Conservation (phyloP, 345 rosid species). For the Aquilaria yunnanensis region DNA sequence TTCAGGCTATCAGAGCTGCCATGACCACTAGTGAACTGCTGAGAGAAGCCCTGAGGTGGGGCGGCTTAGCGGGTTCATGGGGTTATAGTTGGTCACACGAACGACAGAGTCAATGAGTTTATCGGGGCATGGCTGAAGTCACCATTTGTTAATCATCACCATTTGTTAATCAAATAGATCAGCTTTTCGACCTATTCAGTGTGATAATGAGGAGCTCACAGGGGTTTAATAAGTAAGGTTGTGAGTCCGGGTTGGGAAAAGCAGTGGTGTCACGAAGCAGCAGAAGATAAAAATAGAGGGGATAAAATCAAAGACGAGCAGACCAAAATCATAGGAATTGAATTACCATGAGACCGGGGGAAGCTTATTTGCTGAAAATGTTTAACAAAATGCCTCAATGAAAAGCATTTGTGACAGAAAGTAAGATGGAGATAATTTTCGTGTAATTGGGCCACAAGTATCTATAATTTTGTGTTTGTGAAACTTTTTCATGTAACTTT, state of each 20-base stretch:
- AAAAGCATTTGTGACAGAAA: too few species aligned
- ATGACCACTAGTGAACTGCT: constrained; percentile 50
- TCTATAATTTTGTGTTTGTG: too few species aligned
- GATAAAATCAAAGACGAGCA: too few species aligned
- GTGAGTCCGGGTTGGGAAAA: constrained; percentile 77
- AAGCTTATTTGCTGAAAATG: too few species aligned
- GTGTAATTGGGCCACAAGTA: too few species aligned
- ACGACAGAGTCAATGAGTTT: constrained; percentile 25
- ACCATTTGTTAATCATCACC: constrained; percentile 43
- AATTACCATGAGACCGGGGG: too few species aligned
- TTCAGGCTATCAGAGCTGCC: constrained; percentile 29
- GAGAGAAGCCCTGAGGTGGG: constrained; percentile 44
- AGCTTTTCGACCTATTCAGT: constrained; percentile 42
- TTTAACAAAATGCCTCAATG: too few species aligned
- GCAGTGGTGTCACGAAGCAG: constrained; percentile 65
- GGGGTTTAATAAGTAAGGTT: constrained; percentile 67
- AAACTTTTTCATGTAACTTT: too few species aligned
- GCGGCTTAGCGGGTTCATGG: constrained; percentile 57
- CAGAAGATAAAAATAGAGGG: too few species aligned
- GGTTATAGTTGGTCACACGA: constrained; percentile 34
- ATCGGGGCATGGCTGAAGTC: constrained; percentile 42
- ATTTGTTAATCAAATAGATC: constrained; percentile 27
- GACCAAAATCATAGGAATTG: too few species aligned
- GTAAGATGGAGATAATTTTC: too few species aligned
- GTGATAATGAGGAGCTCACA: constrained; percentile 84